phyloP scores from a whole-genome alignment of 129 eudicot genomes.

The Flaveria robusta region DNA sequence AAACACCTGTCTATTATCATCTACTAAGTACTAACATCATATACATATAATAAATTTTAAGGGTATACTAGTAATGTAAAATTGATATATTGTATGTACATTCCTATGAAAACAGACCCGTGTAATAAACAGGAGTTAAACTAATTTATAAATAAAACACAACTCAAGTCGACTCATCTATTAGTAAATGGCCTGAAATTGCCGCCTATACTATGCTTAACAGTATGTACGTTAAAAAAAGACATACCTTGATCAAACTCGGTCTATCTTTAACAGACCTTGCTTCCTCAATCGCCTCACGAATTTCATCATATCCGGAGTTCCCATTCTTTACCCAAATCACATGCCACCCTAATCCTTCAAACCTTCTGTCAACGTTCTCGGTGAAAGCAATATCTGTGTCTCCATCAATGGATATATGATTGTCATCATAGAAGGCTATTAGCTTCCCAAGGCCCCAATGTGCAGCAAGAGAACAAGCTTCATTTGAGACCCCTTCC shows the following conservation, averaged over 20 bases:
- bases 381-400: conserved; percentile 63
- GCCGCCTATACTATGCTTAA: neutral
- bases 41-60: too few species aligned
- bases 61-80: too few species aligned
- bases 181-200: neutral
- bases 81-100: too few species aligned
- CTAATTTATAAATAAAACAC: neutral
- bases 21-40: too few species aligned
- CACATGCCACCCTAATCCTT: conserved; percentile 67
- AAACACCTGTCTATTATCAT: too few species aligned
- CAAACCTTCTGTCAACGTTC: conserved; percentile 51
- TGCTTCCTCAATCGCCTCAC: conserved; percentile 64
- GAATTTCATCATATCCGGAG: conserved; percentile 56
- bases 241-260: conserved; percentile 52
- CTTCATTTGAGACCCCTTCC: conserved; percentile 67
- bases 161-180: neutral
- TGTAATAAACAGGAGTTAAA: too few species aligned
- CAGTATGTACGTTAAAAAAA: neutral
- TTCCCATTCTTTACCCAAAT: conserved; percentile 75
- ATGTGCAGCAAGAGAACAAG: conserved; percentile 68
- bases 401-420: conserved; percentile 59
- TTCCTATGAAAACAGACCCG: too few species aligned
- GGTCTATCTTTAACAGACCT: conserved; percentile 55
- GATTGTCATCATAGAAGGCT: conserved; percentile 67
- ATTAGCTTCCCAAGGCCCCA: conserved; percentile 70